A percentile compares a stretch with the other conserved stretches of the same genome.
These are phyloP conservation scores for Colletotrichum ledebouriae DNA, from an alignment of 2,329 filamentous ascomycete species.

Conservation along the genomic window DNA sequence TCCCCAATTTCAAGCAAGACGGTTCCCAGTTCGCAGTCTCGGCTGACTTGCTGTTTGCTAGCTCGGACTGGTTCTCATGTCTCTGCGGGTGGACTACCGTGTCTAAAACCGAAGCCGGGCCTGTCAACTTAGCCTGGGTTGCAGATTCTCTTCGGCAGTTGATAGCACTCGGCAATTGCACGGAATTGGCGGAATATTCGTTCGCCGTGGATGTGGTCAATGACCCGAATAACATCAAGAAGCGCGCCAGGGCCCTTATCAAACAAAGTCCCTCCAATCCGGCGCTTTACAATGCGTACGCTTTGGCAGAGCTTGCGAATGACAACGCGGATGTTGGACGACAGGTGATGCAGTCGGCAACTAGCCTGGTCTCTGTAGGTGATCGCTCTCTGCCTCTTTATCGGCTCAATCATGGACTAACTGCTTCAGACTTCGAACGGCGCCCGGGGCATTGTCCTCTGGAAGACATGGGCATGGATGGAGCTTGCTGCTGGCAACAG, in stretches of 20 bases:
- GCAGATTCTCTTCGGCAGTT: slow-evolving; percentile 70
- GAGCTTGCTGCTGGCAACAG: slow-evolving; percentile 63
- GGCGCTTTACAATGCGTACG: slow-evolving; percentile 83
- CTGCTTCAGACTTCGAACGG: slow-evolving; percentile 14
- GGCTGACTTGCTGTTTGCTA: slow-evolving; percentile 67
- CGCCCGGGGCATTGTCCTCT: slow-evolving; percentile 58
- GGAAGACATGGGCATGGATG: slow-evolving; percentile 76
- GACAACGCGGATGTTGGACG: slow-evolving; percentile 70
- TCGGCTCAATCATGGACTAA: background rate
- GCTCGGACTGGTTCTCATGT: slow-evolving; percentile 60
- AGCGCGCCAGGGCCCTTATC: slow-evolving; percentile 79
- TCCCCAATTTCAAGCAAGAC: slow-evolving; percentile 48
- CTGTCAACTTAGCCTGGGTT: slow-evolving; percentile 61
- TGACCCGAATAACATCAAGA: slow-evolving; percentile 70
- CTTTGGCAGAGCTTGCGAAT: slow-evolving; percentile 74
- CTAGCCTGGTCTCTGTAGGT: slow-evolving; percentile 56
- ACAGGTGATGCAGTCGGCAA: slow-evolving; percentile 76
- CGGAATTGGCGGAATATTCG: slow-evolving; percentile 75
- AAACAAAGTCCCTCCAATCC: slow-evolving; percentile 75
- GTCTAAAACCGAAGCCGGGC: slow-evolving; percentile 45
- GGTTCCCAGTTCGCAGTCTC: slow-evolving; percentile 52
- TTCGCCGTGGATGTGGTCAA: slow-evolving; percentile 75
- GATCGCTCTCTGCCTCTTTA: no score
- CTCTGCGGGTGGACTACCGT: slow-evolving; percentile 48
- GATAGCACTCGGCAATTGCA: slow-evolving; percentile 58